phyloP scores from a whole-genome alignment of 345 rosid genomes.

The Chamaenerion angustifolium region DNA sequence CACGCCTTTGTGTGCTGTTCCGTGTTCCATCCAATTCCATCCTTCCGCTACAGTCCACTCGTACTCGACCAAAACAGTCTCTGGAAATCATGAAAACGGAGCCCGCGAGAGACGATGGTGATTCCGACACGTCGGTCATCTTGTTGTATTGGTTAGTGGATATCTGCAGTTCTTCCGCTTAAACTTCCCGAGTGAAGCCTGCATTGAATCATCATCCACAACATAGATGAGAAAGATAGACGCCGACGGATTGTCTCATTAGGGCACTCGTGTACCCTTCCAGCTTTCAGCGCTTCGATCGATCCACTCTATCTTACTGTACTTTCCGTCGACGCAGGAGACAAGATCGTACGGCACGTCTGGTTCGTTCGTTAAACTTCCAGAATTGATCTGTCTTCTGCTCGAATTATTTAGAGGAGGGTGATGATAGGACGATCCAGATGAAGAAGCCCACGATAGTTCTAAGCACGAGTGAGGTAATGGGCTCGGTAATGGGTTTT shows the following conservation, averaged over 20 bases:
- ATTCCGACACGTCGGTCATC: slow-evolving; percentile 38
- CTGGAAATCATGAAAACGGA: slow-evolving; percentile 54
- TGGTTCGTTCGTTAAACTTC: slow-evolving; percentile 43
- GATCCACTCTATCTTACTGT: slow-evolving; percentile 40
- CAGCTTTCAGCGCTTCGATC: slow-evolving; percentile 11
- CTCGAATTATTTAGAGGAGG: slow-evolving; percentile 21
- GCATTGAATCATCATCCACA: neutral
- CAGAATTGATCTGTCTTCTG: slow-evolving; percentile 53
- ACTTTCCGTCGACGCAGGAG: slow-evolving; percentile 39
- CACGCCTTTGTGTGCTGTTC: slow-evolving; percentile 41
- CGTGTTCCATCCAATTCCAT: slow-evolving; percentile 64
- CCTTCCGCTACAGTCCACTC: slow-evolving; percentile 53
- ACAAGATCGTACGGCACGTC: slow-evolving; percentile 50
- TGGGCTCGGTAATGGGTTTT: too few relatives aligned
- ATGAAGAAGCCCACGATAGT: slow-evolving; percentile 3
- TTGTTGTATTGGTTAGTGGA: slow-evolving; percentile 54
- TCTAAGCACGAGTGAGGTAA: too few relatives aligned
- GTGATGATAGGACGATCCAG: slow-evolving; percentile 16
- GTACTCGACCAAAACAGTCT: slow-evolving; percentile 53
- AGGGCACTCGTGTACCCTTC: too few relatives aligned
- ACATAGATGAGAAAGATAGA: too few relatives aligned
- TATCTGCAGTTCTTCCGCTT: slow-evolving; percentile 51
- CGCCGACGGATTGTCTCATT: too few relatives aligned
- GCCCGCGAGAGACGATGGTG: slow-evolving; percentile 29
- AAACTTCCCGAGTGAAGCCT: slow-evolving; percentile 49